phyloP scores from a whole-genome alignment of 192 early-diverging fungal species.

The Entomortierella lignicola region DNA sequence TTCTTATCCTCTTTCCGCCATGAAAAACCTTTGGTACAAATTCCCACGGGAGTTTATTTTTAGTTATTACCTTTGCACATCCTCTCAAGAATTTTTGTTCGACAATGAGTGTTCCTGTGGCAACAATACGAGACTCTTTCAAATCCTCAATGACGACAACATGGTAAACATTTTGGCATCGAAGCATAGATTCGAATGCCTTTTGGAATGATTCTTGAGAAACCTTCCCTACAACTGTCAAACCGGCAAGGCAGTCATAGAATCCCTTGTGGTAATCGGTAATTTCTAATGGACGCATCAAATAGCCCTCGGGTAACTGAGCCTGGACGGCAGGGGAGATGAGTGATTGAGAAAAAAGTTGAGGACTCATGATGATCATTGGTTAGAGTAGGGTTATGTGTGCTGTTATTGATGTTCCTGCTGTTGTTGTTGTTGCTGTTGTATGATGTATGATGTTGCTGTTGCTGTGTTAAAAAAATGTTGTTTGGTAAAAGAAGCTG shows the following conservation, averaged over 20 bases:
- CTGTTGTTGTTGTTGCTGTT: not conserved
- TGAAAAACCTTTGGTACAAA: not conserved
- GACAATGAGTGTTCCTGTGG: slow-evolving; percentile 86
- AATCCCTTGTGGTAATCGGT: slow-evolving; percentile 86
- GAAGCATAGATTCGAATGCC: slow-evolving; percentile 81
- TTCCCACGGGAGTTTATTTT: not conserved
- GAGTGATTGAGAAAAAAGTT: slow-evolving; percentile 56
- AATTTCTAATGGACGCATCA: slow-evolving; percentile 78
- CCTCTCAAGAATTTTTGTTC: slow-evolving; percentile 92
- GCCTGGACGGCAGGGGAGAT: slow-evolving; percentile 75
- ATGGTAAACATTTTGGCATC: slow-evolving; percentile 71
- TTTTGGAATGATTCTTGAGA: slow-evolving; percentile 68
- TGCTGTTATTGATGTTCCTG: not conserved
- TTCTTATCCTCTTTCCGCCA: not conserved
- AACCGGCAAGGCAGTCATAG: slow-evolving; percentile 74
- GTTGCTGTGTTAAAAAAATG: no score
- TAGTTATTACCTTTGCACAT: slow-evolving; percentile 75
- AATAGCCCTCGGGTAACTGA: slow-evolving; percentile 73
- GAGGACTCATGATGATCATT: slow-evolving; percentile 23
- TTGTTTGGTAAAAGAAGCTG: no score
- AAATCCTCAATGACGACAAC: slow-evolving; percentile 88
- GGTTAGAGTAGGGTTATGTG: slow-evolving; percentile 4
- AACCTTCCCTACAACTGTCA: slow-evolving; percentile 84
- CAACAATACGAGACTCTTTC: slow-evolving; percentile 72
- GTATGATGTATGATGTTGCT: no score